Percentiles rank a stretch among this genome's conserved stretches.
Evolutionary conservation across 768 basidiomycete species (phyloP).

Genomic region (Pleurotus ostreatus): DNA sequence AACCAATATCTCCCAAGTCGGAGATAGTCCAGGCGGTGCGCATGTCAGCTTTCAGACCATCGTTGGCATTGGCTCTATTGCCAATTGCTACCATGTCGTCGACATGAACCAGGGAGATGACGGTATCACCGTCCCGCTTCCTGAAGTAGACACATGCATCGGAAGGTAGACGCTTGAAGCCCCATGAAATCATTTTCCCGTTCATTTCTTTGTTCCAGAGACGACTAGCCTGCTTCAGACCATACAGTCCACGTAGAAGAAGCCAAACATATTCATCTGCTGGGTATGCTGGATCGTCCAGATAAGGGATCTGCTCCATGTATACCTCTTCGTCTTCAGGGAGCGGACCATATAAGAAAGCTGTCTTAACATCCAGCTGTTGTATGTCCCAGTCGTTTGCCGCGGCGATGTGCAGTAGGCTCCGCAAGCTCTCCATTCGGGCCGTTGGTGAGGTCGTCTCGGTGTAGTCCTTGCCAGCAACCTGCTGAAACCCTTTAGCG

Average conservation of each 20-base stretch:
- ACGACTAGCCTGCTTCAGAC: slow-evolving; percentile 19
- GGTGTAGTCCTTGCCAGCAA: slow-evolving; percentile 36
- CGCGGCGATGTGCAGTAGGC: slow-evolving; percentile 32
- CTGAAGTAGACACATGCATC: slow-evolving; percentile 31
- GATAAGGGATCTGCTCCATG: slow-evolving; percentile 30
- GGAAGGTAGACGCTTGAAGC: slow-evolving; percentile 23
- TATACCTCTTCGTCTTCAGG: slow-evolving; percentile 24
- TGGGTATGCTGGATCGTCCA: slow-evolving; percentile 19
- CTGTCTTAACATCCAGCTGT: slow-evolving; percentile 37
- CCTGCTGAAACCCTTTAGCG: slow-evolving; percentile 36
- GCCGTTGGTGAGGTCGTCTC: slow-evolving; percentile 37
- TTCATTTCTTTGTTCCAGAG: slow-evolving; percentile 31
- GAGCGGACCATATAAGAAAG: slow-evolving; percentile 31
- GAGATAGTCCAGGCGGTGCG: slow-evolving; percentile 24
- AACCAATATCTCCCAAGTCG: slow-evolving; percentile 26
- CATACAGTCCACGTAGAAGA: slow-evolving; percentile 24
- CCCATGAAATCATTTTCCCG: slow-evolving; percentile 20
- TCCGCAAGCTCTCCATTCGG: slow-evolving; percentile 31
- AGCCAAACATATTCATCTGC: slow-evolving; percentile 9
- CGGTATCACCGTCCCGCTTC: slow-evolving; percentile 6
- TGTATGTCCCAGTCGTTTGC: slow-evolving; percentile 27
- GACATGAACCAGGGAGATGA: slow-evolving; percentile 30
- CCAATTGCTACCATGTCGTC: slow-evolving; percentile 26
- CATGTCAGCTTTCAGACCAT: slow-evolving; percentile 23
- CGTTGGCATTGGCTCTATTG: slow-evolving; percentile 6